These are phyloP conservation scores for Yamadazyma insecticola DNA, from an alignment of 805 yeast species.

Conservation along the genomic window DNA sequence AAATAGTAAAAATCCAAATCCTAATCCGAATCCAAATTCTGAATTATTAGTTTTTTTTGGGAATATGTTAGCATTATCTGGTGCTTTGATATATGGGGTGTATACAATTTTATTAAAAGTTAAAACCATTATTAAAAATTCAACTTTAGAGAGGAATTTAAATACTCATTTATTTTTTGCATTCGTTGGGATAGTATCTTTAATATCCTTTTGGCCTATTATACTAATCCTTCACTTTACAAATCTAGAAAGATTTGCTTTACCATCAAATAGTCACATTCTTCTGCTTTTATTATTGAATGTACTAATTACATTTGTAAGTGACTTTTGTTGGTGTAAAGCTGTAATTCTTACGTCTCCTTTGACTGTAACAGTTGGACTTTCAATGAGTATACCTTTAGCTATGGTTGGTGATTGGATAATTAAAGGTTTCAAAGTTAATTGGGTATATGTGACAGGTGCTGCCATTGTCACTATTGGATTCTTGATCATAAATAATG, in stretches of 20 bases:
- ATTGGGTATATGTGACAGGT: slow-evolving; percentile 66
- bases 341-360: slow-evolving; percentile 94
- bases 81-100: slow-evolving; percentile 88
- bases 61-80: slow-evolving; percentile 71
- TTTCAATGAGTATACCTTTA: slow-evolving; percentile 88
- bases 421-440: slow-evolving; percentile 59
- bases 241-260: slow-evolving; percentile 65
- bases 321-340: slow-evolving; percentile 94
- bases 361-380: slow-evolving; percentile 90
- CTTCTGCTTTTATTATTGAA: slow-evolving; percentile 56
- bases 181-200: slow-evolving; percentile 83
- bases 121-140: slow-evolving; percentile 42
- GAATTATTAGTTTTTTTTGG: slow-evolving; percentile 48
- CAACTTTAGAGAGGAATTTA: slow-evolving; percentile 64
- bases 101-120: slow-evolving; percentile 82
- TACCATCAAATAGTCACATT: slow-evolving; percentile 56
- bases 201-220: slow-evolving; percentile 78
- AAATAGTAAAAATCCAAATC: slow-evolving; percentile 9
- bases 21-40: slow-evolving; percentile 15
- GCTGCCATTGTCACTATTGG: slow-evolving; percentile 78
- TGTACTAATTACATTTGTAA: slow-evolving; percentile 72
- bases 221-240: slow-evolving; percentile 57
- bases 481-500: slow-evolving; percentile 76
- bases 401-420: slow-evolving; percentile 90
- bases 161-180: slow-evolving; percentile 91